Evolutionary conservation across 2,329 filamentous ascomycete species (phyloP).

Genomic region (Trichoderma pleuroti): DNA sequence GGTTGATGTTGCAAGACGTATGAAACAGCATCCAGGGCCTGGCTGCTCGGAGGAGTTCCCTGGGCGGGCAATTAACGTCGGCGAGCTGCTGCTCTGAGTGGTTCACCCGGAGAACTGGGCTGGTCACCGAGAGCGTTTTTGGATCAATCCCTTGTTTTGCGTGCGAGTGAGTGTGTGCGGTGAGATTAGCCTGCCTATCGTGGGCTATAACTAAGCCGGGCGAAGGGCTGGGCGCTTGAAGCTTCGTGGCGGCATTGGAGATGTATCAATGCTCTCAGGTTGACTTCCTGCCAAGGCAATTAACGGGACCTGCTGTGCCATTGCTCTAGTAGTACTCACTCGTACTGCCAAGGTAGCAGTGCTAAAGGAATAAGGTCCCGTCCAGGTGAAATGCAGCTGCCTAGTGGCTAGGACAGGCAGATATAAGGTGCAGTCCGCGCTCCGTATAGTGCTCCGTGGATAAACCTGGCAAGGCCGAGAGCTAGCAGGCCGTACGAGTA

Average conservation of each 20-base stretch:
- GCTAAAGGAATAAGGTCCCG: background rate
- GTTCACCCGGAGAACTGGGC: constrained; percentile 8
- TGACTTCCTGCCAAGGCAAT: background rate
- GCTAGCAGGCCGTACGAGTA: background rate
- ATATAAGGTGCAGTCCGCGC: background rate
- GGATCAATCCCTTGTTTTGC: background rate
- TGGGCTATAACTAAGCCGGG: background rate
- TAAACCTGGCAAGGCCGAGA: background rate
- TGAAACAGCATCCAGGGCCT: constrained; percentile 3
- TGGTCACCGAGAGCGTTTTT: background rate
- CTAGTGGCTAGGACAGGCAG: background rate
- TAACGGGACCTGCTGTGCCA: background rate
- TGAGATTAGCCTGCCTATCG: background rate
- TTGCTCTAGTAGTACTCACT: background rate
- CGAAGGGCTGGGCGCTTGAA: background rate
- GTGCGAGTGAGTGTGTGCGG: background rate
- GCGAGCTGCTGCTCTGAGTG: background rate
- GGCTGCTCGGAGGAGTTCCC: constrained; percentile 7
- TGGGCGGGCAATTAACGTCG: constrained; percentile 6
- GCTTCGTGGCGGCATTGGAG: background rate
- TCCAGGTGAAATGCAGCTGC: background rate
- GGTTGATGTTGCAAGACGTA: constrained; percentile 8
- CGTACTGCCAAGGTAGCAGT: background rate
- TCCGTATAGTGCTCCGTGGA: background rate
- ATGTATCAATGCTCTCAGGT: background rate